phyloP scores from a whole-genome alignment of 2,329 filamentous ascomycete genomes.

The Beauveria brongniartii region DNA sequence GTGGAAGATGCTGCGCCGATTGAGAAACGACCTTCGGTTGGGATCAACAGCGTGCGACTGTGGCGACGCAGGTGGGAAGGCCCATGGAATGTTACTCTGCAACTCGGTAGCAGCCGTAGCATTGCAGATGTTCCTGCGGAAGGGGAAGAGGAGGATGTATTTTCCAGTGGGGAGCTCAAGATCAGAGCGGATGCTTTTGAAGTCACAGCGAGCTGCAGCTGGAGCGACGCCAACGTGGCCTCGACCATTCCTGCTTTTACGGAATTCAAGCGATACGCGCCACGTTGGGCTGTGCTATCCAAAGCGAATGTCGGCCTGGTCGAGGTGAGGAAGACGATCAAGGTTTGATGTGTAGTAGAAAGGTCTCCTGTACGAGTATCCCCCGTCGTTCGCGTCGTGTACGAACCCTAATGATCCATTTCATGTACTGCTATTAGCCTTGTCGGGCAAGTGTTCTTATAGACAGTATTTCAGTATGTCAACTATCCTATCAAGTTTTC shows the following conservation, averaged over 20 bases:
- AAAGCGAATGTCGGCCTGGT: constrained; percentile 74
- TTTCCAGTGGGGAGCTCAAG: background rate
- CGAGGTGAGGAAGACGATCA: constrained; percentile 67
- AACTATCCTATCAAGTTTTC: background rate
- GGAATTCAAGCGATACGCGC: constrained; percentile 68
- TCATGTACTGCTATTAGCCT: background rate
- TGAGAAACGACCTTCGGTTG: constrained; percentile 54
- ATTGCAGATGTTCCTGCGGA: background rate
- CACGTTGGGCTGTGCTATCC: constrained; percentile 69
- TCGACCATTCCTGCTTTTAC: constrained; percentile 75
- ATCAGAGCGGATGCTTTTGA: constrained; percentile 31
- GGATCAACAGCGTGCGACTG: constrained; percentile 61
- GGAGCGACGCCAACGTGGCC: constrained; percentile 73
- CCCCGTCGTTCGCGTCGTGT: background rate
- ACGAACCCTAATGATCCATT: background rate
- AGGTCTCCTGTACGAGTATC: background rate
- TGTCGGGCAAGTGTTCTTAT: background rate
- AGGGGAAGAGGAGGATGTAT: background rate
- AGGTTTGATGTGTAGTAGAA: constrained; percentile 29
- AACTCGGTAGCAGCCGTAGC: constrained; percentile 16
- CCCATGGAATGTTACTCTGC: constrained; percentile 57
- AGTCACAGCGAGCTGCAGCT: constrained; percentile 69
- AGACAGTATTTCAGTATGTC: background rate
- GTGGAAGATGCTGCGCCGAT: constrained; percentile 53
- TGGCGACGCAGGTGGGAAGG: constrained; percentile 77